These are phyloP conservation scores for Trichoderma sp. DNA, from an alignment of 2,329 filamentous ascomycete genomes.

Conservation along the genomic window DNA sequence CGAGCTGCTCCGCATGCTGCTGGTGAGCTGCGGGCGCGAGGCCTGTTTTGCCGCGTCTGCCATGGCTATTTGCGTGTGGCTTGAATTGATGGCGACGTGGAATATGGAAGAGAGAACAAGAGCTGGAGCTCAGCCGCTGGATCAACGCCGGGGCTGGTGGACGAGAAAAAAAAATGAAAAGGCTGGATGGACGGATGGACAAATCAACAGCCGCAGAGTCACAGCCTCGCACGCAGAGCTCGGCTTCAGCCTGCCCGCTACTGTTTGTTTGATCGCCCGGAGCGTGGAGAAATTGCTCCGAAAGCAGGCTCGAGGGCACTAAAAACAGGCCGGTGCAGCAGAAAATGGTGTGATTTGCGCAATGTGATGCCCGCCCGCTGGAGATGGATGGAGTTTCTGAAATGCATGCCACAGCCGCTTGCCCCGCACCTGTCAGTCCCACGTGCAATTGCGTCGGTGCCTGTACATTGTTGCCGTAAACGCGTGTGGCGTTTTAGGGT, in stretches of 20 bases:
- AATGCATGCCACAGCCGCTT: background rate
- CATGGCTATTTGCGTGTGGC: background rate
- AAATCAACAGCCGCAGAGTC: constrained; percentile 1
- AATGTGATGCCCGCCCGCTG: constrained; percentile 1
- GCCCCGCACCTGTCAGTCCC: constrained; percentile 8
- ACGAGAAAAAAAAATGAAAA: background rate
- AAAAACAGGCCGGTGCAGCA: background rate
- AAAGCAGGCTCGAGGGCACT: constrained; percentile 5
- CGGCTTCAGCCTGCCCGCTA: background rate
- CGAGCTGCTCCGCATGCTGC: constrained; percentile 60
- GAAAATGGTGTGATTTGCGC: constrained; percentile 6
- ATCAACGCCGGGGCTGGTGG: background rate
- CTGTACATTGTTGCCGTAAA: background rate
- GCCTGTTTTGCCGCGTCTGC: constrained; percentile 32
- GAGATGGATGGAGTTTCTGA: background rate
- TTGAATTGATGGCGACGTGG: background rate
- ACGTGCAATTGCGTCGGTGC: background rate
- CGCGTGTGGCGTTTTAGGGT: background rate
- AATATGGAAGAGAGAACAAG: background rate
- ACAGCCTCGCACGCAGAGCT: constrained; percentile 4
- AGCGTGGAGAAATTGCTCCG: background rate
- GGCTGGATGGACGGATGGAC: background rate
- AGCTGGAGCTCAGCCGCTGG: background rate
- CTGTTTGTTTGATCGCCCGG: background rate
- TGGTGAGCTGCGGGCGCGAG: constrained; percentile 51